These are phyloP conservation scores for Elsinoe fawcettii DNA, from an alignment of 2,329 filamentous ascomycete species.

Conservation along the genomic window DNA sequence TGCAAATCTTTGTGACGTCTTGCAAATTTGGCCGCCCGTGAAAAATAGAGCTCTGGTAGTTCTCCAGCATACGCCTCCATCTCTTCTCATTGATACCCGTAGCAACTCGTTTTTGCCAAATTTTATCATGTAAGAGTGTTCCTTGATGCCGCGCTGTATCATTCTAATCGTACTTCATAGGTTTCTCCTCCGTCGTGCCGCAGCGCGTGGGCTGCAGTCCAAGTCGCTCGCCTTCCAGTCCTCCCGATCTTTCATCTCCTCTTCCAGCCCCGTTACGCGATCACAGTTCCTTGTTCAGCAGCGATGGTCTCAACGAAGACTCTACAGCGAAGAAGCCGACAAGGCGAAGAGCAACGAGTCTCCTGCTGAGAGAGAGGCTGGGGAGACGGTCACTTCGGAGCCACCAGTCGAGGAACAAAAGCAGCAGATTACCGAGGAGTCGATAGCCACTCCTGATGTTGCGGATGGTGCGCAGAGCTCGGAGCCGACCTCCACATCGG, in stretches of 20 bases:
- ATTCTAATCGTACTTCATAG: constrained; percentile 28
- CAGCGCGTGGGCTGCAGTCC: constrained; percentile 46
- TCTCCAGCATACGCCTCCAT: not conserved
- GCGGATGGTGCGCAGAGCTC: not conserved
- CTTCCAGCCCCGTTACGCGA: constrained; percentile 30
- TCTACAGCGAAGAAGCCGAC: constrained; percentile 40
- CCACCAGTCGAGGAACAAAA: constrained; percentile 24
- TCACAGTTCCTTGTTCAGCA: constrained; percentile 30
- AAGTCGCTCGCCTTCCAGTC: constrained; percentile 38
- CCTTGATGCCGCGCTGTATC: not conserved
- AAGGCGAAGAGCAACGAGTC: constrained; percentile 19
- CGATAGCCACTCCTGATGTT: constrained; percentile 14
- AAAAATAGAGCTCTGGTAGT: not conserved
- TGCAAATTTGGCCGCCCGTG: not conserved
- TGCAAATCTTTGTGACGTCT: not conserved
- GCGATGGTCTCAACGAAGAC: constrained; percentile 37
- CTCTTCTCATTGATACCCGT: not conserved
- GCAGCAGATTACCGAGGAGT: constrained; percentile 24
- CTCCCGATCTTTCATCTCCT: constrained; percentile 35
- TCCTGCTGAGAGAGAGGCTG: constrained; percentile 23
- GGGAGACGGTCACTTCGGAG: constrained; percentile 30
- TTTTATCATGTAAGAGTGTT: constrained; percentile 5
- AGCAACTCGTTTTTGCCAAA: not conserved
- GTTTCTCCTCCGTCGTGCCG: constrained; percentile 52
- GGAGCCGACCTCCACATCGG: constrained; percentile 20